Percentiles rank a stretch among this genome's conserved stretches.
Conservation (phyloP, 441 rosid genomes). For the Erodium texanum region DNA sequence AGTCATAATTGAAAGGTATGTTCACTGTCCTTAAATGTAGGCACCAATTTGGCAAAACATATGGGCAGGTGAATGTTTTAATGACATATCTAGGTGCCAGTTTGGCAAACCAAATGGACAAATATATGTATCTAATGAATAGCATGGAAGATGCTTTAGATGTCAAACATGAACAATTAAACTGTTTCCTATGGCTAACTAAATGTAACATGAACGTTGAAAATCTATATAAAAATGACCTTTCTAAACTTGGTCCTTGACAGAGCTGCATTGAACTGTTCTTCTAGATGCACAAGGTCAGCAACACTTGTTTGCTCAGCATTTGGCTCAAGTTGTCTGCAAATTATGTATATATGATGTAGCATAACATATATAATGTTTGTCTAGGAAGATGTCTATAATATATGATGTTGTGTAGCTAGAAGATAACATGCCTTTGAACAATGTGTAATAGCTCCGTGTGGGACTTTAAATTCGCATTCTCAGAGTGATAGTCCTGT, state of each 20-base stretch:
- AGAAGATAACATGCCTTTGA: conserved; percentile 17
- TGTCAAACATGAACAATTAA: background rate
- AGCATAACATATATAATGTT: background rate
- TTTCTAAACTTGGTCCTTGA: conserved; percentile 30
- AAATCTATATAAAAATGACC: conserved; percentile 20
- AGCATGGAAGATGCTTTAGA: background rate
- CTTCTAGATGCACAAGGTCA: conserved; percentile 33
- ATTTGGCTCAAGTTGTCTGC: conserved; percentile 27
- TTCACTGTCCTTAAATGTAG: no score
- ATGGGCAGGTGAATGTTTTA: no score
- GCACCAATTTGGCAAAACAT: no score
- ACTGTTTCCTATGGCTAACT: background rate
- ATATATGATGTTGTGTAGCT: background rate
- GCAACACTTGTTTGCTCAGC: conserved; percentile 22
- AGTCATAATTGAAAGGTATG: no score
- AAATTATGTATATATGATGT: background rate
- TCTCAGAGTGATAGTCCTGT: conserved; percentile 13
- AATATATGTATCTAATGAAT: no score
- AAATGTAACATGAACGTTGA: background rate
- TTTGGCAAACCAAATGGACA: background rate
- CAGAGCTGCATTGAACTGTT: conserved; percentile 25
- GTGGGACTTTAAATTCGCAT: conserved; percentile 9
- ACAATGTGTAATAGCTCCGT: conserved; percentile 16
- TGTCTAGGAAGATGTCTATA: background rate
- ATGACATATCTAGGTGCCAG: no score